Evolutionary conservation across 495 filamentous ascomycete genomes (phyloP), one percentile per base, ranked within the genome.

Genomic region (Xeromyces bisporus): DNA sequence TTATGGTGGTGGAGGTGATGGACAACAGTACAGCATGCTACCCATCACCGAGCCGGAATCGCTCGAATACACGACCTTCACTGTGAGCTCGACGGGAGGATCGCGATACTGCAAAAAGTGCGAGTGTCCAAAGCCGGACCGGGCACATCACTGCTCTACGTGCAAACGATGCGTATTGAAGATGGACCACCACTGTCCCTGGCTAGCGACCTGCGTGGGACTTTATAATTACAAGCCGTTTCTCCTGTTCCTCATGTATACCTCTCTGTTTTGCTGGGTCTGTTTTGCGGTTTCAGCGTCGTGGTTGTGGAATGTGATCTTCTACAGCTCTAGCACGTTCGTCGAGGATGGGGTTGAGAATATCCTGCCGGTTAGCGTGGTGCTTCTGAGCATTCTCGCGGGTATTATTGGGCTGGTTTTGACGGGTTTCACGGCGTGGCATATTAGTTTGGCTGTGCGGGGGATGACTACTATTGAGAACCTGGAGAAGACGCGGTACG

Each of bases 111-210:
- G 89, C 64, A 96, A 96, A 60, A 97, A 97, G 58, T 97, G 89
- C 55, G 76, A 87, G 55, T 73, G 72, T 18, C 71, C 73, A 31
- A 97, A 97, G 58, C 89, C 89, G 25, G 91, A 96, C 55, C 86
- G 89, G 17, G 73, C 91, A 20, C 89, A 97, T 49, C 89, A 97
- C 62, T 97, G 89, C 64, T 87, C 79, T 8, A 81, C 82, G 9
- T 97, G 89, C 54, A 71, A 75, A 34, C 74, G 77, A 38, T 97
- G 89, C 50, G 87, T 97, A 7, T 62, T 96, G 47, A 96, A 96
- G 57, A 97, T 97, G 89, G 89, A 97, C 51, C 89, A 97, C 52
- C 89, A 97, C 58, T 97, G 89, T 44, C 89, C 89, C 4, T 97
- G 89, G 89, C 66, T 96, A 28, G 89, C 91, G 12, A 94, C 82